Evolutionary conservation across 2,329 filamentous ascomycete species (phyloP).

Genomic region (Neonectria sp.): DNA sequence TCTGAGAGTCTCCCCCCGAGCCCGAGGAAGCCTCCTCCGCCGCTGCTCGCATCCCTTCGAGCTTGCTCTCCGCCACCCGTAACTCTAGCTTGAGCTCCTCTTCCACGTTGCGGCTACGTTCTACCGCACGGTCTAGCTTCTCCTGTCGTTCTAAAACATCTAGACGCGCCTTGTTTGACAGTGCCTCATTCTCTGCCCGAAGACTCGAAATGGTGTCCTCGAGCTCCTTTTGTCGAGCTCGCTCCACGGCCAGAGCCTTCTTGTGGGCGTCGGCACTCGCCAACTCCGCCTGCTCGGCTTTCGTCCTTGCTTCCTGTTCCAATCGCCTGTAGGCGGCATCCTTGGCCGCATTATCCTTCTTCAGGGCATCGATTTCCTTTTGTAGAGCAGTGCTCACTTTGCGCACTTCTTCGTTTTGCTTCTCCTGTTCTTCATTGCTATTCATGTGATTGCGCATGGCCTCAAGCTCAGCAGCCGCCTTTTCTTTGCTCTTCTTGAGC

Average conservation of each 20-base stretch:
- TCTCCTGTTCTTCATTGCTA: constrained; percentile 70
- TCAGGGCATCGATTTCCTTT: constrained; percentile 55
- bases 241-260: constrained; percentile 77
- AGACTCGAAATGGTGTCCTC: constrained; percentile 75
- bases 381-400: constrained; percentile 68
- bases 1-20: constrained; percentile 84
- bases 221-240: constrained; percentile 69
- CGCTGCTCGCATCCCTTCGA: constrained; percentile 87
- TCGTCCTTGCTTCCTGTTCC: constrained; percentile 77
- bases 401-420: constrained; percentile 61
- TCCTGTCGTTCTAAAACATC: constrained; percentile 82
- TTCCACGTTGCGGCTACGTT: constrained; percentile 78
- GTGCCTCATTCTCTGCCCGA: constrained; percentile 83
- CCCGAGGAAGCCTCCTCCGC: constrained; percentile 93
- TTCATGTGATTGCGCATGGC: constrained; percentile 63
- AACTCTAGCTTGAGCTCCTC: constrained; percentile 85
- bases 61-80: constrained; percentile 85
- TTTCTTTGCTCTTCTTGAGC: constrained; percentile 72
- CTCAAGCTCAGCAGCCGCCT: constrained; percentile 66
- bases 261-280: constrained; percentile 77
- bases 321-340: constrained; percentile 78
- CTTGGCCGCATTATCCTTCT: constrained; percentile 71
- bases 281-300: constrained; percentile 74
- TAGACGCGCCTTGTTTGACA: constrained; percentile 77
- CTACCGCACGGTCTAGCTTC: constrained; percentile 79